Conservation (phyloP, 164 flowering plant genomes). For the Vitis amurensis region DNA sequence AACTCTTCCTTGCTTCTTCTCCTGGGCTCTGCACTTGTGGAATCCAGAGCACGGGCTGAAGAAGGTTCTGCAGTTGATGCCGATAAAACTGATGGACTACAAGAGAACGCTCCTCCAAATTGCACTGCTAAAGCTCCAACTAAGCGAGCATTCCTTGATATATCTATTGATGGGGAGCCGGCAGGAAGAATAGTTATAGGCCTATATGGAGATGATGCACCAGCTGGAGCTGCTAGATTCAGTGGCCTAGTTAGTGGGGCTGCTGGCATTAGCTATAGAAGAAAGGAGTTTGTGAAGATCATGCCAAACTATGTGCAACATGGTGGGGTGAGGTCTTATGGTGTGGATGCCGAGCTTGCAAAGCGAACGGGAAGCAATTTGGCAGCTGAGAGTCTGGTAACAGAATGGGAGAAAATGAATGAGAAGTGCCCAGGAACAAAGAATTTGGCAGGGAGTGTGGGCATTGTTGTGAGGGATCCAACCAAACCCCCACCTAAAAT, state of each 20-base stretch:
- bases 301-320: slow-evolving; percentile 87
- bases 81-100: slow-evolving; percentile 2
- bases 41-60: slow-evolving; percentile 45
- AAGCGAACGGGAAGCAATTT: slow-evolving; percentile 41
- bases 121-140: slow-evolving; percentile 36
- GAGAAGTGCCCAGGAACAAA: slow-evolving; percentile 52
- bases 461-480: slow-evolving; percentile 80
- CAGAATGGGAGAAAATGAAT: slow-evolving; percentile 39
- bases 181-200: slow-evolving; percentile 66
- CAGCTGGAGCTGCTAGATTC: slow-evolving; percentile 63
- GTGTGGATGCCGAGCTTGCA: slow-evolving; percentile 81
- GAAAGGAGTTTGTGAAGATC: slow-evolving; percentile 86
- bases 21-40: slow-evolving; percentile 26
- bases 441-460: slow-evolving; percentile 59
- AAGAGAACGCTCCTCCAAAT: slow-evolving; percentile 1
- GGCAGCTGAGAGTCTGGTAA: slow-evolving; percentile 20
- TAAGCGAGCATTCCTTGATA: slow-evolving; percentile 67
- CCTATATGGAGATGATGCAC: slow-evolving; percentile 47
- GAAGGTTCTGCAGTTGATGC: slow-evolving; percentile 15
- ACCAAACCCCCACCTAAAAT: slow-evolving; percentile 73
- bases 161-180: slow-evolving; percentile 75
- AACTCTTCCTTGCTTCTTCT: slow-evolving; percentile 49
- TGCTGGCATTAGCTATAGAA: slow-evolving; percentile 79
- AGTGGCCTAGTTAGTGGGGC: slow-evolving; percentile 57
- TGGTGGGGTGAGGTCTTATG: slow-evolving; percentile 85